Base-by-base conservation (phyloP, 78 protist species). In the Dictyostelium brefeldianum region DNA sequence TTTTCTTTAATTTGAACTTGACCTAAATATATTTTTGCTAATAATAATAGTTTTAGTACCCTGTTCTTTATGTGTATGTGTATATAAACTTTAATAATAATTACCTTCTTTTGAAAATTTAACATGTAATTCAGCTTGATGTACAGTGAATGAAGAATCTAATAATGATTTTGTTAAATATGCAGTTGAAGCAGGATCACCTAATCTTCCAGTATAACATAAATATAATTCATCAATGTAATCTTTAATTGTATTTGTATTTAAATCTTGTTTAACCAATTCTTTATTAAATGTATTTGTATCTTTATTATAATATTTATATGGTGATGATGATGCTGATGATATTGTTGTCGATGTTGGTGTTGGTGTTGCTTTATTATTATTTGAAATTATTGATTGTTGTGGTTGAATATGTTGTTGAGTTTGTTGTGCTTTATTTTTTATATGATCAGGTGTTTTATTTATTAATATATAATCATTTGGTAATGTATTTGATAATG, bases 81-180 rank as follows among this genome's bases (percentile, higher is more conserved):
- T 31, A 53, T 1, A 31, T 46, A 67, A 25, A 31, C 18, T 64
- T 18, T 36, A 5, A n/a, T 3, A n/a, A 47, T 14, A 83, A 7
- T 47, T 62, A 79, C 84, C 85, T 53, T 90, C 89, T 62, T 90
- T 90, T 29, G 89, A 71, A 53, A 90, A 90, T 62, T 75, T 78
- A 51, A 91, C 90, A 74, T 83, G 90, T n/a, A 91, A 43, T 11
- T 91, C 95, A 18, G 95, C 95, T 74, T 91, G 95, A n/a, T 47
- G 77, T 29, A 57, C 54, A 25, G 90, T 65, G 22, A 83, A 81
- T 15, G 78, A 53, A 41, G 73, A 75, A 81, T 91, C 73, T 5
- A 77, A 20, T 10, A 91, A 27, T 31, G 95, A 91, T 48, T 53
- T 81, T 4, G 74, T 47, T 31, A 91, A 46, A 43, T 77, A 91